phyloP scores from a whole-genome alignment of 2,329 filamentous ascomycete genomes.

The Botrytis sinoallii region DNA sequence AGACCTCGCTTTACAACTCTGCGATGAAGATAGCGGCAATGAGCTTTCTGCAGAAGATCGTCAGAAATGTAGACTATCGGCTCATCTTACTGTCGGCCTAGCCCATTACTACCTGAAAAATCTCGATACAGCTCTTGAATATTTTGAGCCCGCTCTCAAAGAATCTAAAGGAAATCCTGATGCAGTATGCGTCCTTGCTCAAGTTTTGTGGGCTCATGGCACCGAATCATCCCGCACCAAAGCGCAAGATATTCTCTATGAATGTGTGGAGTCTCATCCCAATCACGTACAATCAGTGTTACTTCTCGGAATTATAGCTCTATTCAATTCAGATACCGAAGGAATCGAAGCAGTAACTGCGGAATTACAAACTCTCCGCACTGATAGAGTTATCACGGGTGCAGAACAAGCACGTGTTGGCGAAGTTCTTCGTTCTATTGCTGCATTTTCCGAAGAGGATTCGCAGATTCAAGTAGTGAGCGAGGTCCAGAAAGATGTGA shows the following conservation, averaged over 20 bases:
- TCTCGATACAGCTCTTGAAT: conserved; percentile 67
- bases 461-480: conserved; percentile 52
- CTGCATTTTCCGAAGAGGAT: conserved; percentile 52
- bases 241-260: conserved; percentile 77
- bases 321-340: conserved; percentile 76
- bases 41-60: conserved; percentile 64
- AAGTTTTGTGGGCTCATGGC: conserved; percentile 90
- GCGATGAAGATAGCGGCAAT: conserved; percentile 65
- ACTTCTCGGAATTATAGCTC: conserved; percentile 77
- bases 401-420: conserved; percentile 68
- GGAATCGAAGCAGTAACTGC: conserved; percentile 75
- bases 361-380: conserved; percentile 71
- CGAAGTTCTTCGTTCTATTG: conserved; percentile 72
- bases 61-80: conserved; percentile 71
- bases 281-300: conserved; percentile 77
- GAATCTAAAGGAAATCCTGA: conserved; percentile 77
- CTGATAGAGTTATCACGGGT: conserved; percentile 59
- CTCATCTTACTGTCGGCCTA: conserved; percentile 80
- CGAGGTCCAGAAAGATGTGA: conserved; percentile 72
- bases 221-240: conserved; percentile 69
- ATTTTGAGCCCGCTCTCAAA: conserved; percentile 75
- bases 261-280: conserved; percentile 69
- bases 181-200: conserved; percentile 80
- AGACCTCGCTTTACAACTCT: conserved; percentile 75
- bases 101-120: conserved; percentile 70